phyloP scores from a whole-genome alignment of 164 flowering plant genomes.

The Umbellularia californica region DNA sequence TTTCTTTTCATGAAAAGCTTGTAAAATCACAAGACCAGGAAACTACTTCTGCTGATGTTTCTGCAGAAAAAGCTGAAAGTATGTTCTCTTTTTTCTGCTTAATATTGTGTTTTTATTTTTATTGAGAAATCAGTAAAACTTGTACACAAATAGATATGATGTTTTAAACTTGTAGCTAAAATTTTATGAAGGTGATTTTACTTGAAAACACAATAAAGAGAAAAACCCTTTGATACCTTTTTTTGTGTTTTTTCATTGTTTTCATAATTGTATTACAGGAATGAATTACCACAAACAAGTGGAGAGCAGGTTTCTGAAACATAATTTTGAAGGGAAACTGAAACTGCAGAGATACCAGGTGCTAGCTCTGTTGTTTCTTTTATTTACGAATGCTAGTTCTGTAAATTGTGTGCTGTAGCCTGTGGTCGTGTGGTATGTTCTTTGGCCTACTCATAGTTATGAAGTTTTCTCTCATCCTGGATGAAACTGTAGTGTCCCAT shows the following conservation, averaged over 20 bases:
- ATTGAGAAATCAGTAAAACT: neutral
- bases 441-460: too few species aligned
- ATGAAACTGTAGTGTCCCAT: too few species aligned
- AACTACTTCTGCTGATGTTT: constrained; percentile 12
- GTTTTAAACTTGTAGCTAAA: neutral
- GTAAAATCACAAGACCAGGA: constrained; percentile 22
- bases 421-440: too few species aligned
- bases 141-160: neutral
- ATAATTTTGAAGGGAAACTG: constrained; percentile 50
- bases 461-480: neutral
- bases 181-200: neutral
- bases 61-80: constrained; percentile 33
- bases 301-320: constrained; percentile 51
- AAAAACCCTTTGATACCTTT: too few species aligned
- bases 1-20: constrained; percentile 21
- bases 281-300: constrained; percentile 24
- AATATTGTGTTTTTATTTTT: neutral
- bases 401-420: neutral
- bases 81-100: constrained; percentile 17
- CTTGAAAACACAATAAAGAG: too few species aligned
- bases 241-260: neutral
- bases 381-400: neutral
- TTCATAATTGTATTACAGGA: constrained; percentile 35
- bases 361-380: constrained; percentile 2
- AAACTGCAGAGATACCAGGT: constrained; percentile 54